Base-by-base conservation (phyloP, 169 alveolate species). In the Theileria orientalis region DNA sequence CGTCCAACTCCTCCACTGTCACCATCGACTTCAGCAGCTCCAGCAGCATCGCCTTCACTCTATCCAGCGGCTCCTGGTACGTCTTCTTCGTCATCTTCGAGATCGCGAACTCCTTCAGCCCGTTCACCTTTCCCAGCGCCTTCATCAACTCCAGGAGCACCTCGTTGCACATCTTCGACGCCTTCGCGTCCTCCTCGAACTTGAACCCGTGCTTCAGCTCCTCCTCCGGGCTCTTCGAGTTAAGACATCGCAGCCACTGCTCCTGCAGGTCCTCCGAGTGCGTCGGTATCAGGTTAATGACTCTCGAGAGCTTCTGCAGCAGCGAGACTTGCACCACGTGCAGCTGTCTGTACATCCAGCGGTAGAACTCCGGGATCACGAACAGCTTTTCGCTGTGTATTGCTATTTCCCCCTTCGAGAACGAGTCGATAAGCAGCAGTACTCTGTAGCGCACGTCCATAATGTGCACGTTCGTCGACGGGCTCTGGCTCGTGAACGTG, bases 361-460 rank as follows among this genome's bases (percentile, higher is more conserved):
- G 25, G 32, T 72, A 27, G 33, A 64, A 80, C 44, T 80, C 88
- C 41, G 75, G 41, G 3, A 57, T 16, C 35, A 69, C 88, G 67
- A 72, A 73, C 33, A 80, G 30, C 51, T 33, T 13, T 23, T 51
- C 74, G 16, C 41, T 37, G 6, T 59, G 60, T 0, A 80, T 16
- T 19, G 62, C 46, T 0, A 80, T 56, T 33, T 80, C 88, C 30
- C 62, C 61, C 67, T 73, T 80, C 1, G 57, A n/a, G 59, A 49
- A 73, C 0, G 84, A 49, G 74, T 80, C 88, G 16, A 80, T 80
- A 0, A 80, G 68, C 16, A 80, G 56, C 27, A 72, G 32, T 21
- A 80, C 9, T 41, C 88, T 62, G 25, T 80, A 80, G 23, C 88
- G 83, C 23, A 71, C 52, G 52, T 80, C 88, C 83, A 80, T 70